Base-by-base conservation (phyloP, 176 grass and related monocot genomes). In the Oryza officinalis region DNA sequence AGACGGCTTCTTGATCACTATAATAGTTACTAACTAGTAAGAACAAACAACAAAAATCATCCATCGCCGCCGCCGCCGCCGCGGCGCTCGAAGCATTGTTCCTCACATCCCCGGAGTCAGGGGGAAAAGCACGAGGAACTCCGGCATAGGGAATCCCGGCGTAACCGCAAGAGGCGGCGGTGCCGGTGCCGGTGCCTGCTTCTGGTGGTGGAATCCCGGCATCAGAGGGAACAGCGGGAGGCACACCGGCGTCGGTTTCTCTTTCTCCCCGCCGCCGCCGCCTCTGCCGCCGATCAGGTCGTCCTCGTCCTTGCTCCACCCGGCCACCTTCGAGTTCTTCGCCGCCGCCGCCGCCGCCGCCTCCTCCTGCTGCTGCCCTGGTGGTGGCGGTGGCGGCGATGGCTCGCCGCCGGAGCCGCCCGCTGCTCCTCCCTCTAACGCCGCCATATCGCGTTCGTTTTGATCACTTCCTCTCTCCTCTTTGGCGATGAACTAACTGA, bases 291-390 rank as follows among this genome's bases (percentile, higher is more conserved):
- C 43, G 43, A 45, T 10, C 11, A 13, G 1, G 0, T 17, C 57
- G 66, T 92, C 88, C 87, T 97, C 94, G 1, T 87, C 54, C 23
- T 72, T 63, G 45, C 80, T 94, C 94, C 94, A 94, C 57, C 59
- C 37, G 37, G 37, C 83, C 3, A 57, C 52, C 52, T 57, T 57
- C 18, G 20, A 2, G 22, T 75, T 63, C 80, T 92, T 94, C 71
- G 59, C 80, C 65, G 46, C 27, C 71, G 65, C 80, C 71, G 59
- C 80, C 65, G 46, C 27, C 71, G 65, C 80, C 59, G 46, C 33
- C 76, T 2, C 14, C 72, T 27, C 27, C 76, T 5, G 6, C 72
- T 5, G 10, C 72, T 40, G 30, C 70, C 10, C 22, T 22, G 54
- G 54, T 2, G 54, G 20, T 2, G 17, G 10, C 11, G 44, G 44